phyloP scores from a whole-genome alignment of 495 filamentous ascomycete genomes.

The Apiosordaria backusii region DNA sequence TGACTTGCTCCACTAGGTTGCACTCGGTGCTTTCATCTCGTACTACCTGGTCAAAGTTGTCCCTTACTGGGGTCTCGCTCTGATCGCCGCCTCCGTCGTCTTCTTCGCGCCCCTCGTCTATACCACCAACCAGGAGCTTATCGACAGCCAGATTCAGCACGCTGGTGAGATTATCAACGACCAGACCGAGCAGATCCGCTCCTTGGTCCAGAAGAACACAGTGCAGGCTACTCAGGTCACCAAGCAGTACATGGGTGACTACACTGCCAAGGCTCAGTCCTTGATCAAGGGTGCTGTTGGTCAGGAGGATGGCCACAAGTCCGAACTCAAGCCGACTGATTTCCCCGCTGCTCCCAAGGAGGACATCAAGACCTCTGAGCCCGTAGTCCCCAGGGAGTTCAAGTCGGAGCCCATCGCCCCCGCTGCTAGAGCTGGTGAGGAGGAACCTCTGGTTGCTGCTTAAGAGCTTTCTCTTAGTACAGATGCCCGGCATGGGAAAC shows the following conservation, averaged over 20 bases:
- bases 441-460: slow-evolving; percentile 40
- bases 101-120: slow-evolving; percentile 91
- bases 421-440: slow-evolving; percentile 24
- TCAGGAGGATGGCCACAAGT: not conserved
- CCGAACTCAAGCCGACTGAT: slow-evolving; percentile 42
- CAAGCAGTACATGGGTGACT: slow-evolving; percentile 78
- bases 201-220: slow-evolving; percentile 78
- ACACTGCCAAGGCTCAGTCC: slow-evolving; percentile 78
- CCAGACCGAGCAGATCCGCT: slow-evolving; percentile 77
- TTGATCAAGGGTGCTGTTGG: slow-evolving; percentile 50
- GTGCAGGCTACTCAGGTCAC: slow-evolving; percentile 68
- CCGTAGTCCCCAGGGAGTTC: not conserved
- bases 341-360: slow-evolving; percentile 62
- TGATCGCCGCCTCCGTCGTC: slow-evolving; percentile 68
- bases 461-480: slow-evolving; percentile 22
- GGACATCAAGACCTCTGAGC: slow-evolving; percentile 24
- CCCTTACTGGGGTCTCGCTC: slow-evolving; percentile 85
- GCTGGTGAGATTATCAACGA: slow-evolving; percentile 66
- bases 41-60: slow-evolving; percentile 94
- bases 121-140: slow-evolving; percentile 87
- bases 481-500: too few relatives aligned
- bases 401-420: slow-evolving; percentile 16
- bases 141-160: slow-evolving; percentile 78
- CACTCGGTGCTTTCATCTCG: slow-evolving; percentile 69
- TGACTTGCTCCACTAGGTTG: slow-evolving; percentile 21